Evolutionary conservation across 305 asterid genomes (phyloP).

Genomic region (Rubia balearica): DNA sequence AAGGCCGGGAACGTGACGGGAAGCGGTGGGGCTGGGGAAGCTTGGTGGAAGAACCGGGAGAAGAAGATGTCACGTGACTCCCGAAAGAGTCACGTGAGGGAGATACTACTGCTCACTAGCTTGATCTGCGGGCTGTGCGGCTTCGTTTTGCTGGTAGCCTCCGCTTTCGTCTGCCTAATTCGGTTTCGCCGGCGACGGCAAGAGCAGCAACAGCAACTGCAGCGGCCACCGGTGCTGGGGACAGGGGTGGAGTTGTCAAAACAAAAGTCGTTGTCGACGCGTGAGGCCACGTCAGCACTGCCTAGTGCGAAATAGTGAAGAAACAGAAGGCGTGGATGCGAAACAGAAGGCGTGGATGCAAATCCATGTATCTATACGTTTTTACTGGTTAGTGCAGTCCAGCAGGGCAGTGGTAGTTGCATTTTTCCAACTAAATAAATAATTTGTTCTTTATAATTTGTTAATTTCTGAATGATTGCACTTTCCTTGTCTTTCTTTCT

Average conservation of each 20-base stretch:
- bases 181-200: constrained; percentile 20
- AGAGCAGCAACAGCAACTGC: constrained; percentile 7
- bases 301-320: background rate
- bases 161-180: constrained; percentile 21
- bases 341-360: too few relatives aligned
- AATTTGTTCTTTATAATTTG: background rate
- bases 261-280: background rate
- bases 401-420: constrained; percentile 1
- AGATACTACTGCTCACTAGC: constrained; percentile 22
- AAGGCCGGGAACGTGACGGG: constrained; percentile 25
- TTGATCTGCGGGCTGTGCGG: constrained; percentile 32
- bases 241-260: constrained; percentile 9
- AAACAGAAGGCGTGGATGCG: background rate
- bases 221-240: constrained; percentile 3
- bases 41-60: constrained; percentile 25
- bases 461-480: too few relatives aligned
- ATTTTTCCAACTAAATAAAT: background rate
- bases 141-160: constrained; percentile 23
- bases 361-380: too few relatives aligned
- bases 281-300: background rate
- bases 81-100: constrained; percentile 15
- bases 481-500: too few relatives aligned
- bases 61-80: constrained; percentile 13
- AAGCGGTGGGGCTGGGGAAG: background rate
- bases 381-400: background rate